Evolutionary conservation across 2,329 filamentous ascomycete genomes (phyloP), one percentile per base, ranked within the genome.

Genomic region (Exserohilum rostratum): DNA sequence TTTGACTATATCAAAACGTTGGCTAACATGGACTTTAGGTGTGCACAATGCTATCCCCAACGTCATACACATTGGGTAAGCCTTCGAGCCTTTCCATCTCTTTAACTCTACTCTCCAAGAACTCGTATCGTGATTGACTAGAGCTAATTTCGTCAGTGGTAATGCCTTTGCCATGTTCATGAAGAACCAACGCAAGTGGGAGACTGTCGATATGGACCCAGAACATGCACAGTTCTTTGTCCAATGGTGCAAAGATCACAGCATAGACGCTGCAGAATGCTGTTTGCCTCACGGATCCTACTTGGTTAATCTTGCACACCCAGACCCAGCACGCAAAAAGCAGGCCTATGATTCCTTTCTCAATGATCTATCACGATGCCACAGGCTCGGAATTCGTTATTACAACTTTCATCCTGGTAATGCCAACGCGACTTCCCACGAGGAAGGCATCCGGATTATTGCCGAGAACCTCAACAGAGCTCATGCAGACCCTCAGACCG

Each of bases 371-470:
- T 79, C 85, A 46, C 87, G 95, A 9, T 98, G 95, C 74, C 90
- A 96, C 69, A 82, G 83, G 40, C 85, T 99, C 0, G 91, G 92
- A 1, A 96, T 99, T 68, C 82, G 79, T 58, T 83, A 97, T n/a
- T 99, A 98, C 80, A 99, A 99, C 77, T 98, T 99, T 78, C 95
- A 99, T 72, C 95, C 95, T 0, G 95, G 95, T 17, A 93, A 88
- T 53, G 89, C 89, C 1, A 89, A 76, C 37, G 76, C 89, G 52
- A 87, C 88, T 42, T 81, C 84, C 3, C 85, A 88, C 31, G 79
- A 82, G 0, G 87, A 86, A 17, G 93, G 93, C 3, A 88, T 96
- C 53, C 80, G 77, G 12, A 86, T 95, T 34, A 90, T 99, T 45
- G 92, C 95, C 1, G 79, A 82, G 37, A 89, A 93, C 66, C 82